These are phyloP conservation scores for Neonectria sp. DNA, from an alignment of 2,329 filamentous ascomycete genomes.

Conservation along the genomic window DNA sequence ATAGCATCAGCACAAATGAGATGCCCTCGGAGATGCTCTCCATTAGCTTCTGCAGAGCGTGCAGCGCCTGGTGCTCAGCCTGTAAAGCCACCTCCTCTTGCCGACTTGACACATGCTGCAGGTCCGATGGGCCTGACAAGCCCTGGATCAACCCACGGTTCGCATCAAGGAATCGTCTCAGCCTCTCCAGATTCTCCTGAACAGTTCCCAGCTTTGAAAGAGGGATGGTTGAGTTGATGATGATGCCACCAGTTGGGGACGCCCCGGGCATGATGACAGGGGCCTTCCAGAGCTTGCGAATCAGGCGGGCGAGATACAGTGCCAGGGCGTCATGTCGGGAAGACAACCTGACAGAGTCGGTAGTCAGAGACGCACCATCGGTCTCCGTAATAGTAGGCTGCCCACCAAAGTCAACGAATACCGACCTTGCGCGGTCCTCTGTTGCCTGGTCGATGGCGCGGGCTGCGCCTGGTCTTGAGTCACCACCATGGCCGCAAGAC, in stretches of 20 bases:
- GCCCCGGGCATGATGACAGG: constrained; percentile 74
- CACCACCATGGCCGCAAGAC: constrained; percentile 92
- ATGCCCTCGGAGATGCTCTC: constrained; percentile 96
- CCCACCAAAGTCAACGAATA: constrained; percentile 94
- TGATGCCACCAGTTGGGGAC: constrained; percentile 70
- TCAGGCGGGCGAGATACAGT: constrained; percentile 88
- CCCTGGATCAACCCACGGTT: constrained; percentile 96
- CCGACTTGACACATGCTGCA: constrained; percentile 83
- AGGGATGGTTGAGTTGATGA: constrained; percentile 77
- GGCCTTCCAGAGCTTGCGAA: constrained; percentile 90
- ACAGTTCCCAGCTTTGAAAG: constrained; percentile 79
- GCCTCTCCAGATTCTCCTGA: constrained; percentile 84
- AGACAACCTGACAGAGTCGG: constrained; percentile 89
- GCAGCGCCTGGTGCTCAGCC: constrained; percentile 93
- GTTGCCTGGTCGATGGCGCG: constrained; percentile 88
- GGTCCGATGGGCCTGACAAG: constrained; percentile 88
- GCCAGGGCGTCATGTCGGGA: constrained; percentile 91
- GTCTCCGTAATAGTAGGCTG: constrained; percentile 86
- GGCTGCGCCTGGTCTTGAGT: constrained; percentile 78
- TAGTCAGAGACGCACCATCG: constrained; percentile 78
- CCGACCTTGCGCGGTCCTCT: constrained; percentile 85
- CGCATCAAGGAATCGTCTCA: constrained; percentile 86
- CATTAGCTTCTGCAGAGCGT: constrained; percentile 88
- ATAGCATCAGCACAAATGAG: constrained; percentile 94
- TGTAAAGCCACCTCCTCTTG: constrained; percentile 94